Evolutionary conservation across 2,329 filamentous ascomycete species (phyloP), one percentile per base, ranked within the genome.

Genomic region (Mollisia scopiformis): DNA sequence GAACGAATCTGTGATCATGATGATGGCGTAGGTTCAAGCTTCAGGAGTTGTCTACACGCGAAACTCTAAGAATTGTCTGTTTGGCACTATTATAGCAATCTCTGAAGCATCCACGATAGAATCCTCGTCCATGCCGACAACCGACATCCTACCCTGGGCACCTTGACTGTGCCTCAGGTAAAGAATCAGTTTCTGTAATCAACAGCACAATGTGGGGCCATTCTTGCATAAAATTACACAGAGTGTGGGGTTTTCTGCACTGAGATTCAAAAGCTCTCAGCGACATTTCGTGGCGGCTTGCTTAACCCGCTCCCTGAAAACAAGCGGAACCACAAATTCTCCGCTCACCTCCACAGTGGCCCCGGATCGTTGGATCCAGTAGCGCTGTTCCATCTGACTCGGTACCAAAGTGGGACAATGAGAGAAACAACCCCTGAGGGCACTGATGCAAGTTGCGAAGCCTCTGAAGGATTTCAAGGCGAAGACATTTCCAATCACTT

Each of bases 1-100:
- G 8, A 60, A 52, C 8, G 62, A 61, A 13, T 54, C 49, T 3
- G 54, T 51, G 31, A 62, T 58, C 62, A 64, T 64, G 1, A 25
- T 55, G 39, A 19, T 6, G 21, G 33, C 46, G 41, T 39, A 35
- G 37, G 11, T 8, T n/a, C 8, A 31, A 31, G 13, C 27, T 21
- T 46, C 7, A n/a, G 19, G 16, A 6, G 4, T n/a, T 39, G n/a
- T n/a, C n/a, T n/a, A n/a, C n/a, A 47, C n/a, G 11, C 19, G 19
- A 27, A 43, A 37, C 31, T 27, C 21, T 49, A 49, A 43, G 23
- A 28, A 47, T 47, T 27, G 43, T 27, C 43, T 47, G 14, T 11
- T 28, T 47, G 1, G 43, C n/a, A 6, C 41, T 47, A 28, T 28
- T 47, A 47, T 28, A 47, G 21, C 21, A 25, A 16, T 2, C 19